phyloP scores from a whole-genome alignment of 2,329 filamentous ascomycete species.

The Teratosphaeria nubilosa region DNA sequence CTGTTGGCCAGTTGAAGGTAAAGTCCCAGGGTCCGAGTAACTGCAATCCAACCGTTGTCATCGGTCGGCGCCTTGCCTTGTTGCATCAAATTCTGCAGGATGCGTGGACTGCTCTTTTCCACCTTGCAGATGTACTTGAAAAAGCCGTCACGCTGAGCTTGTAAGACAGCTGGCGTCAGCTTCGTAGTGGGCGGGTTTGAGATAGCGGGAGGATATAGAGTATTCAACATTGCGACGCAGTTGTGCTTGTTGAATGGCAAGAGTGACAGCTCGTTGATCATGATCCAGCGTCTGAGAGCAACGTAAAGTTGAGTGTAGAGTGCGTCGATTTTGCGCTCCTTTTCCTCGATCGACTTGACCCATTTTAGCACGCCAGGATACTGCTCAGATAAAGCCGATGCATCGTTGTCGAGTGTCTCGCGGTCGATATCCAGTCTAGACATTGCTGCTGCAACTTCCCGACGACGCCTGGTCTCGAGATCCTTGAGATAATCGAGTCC shows the following conservation, averaged over 20 bases:
- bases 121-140: constrained; percentile 52
- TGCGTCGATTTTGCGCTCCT: constrained; percentile 42
- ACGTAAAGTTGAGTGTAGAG: constrained; percentile 54
- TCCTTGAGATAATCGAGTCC: constrained; percentile 58
- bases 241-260: constrained; percentile 55
- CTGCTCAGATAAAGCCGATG: constrained; percentile 38
- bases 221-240: constrained; percentile 59
- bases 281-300: constrained; percentile 52
- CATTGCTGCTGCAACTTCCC: constrained; percentile 47
- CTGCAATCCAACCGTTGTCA: constrained; percentile 45
- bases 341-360: constrained; percentile 36
- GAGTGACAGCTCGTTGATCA: constrained; percentile 56
- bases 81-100: constrained; percentile 44
- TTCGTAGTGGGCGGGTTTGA: constrained; percentile 40
- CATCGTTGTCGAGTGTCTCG: constrained; percentile 36
- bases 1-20: constrained; percentile 50
- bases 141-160: constrained; percentile 49
- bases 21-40: constrained; percentile 42
- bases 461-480: constrained; percentile 49
- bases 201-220: constrained; percentile 50
- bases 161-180: constrained; percentile 42
- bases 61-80: constrained; percentile 44
- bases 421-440: constrained; percentile 43
- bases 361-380: constrained; percentile 48
- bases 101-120: constrained; percentile 44